Conservation (phyloP, 164 flowering plant genomes). For the Kalanchoe fedtschenkoi region DNA sequence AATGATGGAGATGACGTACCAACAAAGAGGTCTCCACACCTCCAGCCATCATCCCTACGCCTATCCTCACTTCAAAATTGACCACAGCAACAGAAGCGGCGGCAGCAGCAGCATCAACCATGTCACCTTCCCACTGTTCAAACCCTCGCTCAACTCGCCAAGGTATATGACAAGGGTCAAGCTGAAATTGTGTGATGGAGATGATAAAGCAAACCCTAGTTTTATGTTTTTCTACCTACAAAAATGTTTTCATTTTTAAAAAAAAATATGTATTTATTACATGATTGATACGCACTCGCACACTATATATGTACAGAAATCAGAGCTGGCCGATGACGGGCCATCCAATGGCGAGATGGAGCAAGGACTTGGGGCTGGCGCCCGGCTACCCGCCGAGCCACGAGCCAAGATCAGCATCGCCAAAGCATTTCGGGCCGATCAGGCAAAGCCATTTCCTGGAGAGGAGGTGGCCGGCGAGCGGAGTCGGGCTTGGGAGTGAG, state of each 20-base stretch:
- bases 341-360: slow-evolving; percentile 3
- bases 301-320: slow-evolving; percentile 10
- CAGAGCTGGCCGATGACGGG: slow-evolving; percentile 9
- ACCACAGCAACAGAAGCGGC: too few species aligned
- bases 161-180: too few species aligned
- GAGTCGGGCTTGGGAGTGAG: not conserved
- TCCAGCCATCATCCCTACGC: not conserved
- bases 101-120: slow-evolving; percentile 1
- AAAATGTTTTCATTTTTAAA: too few species aligned
- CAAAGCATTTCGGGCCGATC: slow-evolving; percentile 8
- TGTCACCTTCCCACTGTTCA: slow-evolving; percentile 7
- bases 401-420: not conserved
- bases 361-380: slow-evolving; percentile 5
- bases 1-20: not conserved
- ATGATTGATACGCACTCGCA: too few species aligned
- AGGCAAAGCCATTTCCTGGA: slow-evolving; percentile 21
- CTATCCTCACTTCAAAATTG: too few species aligned
- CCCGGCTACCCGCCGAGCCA: not conserved
- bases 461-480: slow-evolving; percentile 5
- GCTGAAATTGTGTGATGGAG: too few species aligned
- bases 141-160: not conserved
- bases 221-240: too few species aligned
- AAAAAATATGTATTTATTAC: too few species aligned
- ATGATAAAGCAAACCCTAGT: too few species aligned
- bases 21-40: not conserved